phyloP scores from a whole-genome alignment of 2,329 filamentous ascomycete genomes.

The Ophiostoma angusticollis region DNA sequence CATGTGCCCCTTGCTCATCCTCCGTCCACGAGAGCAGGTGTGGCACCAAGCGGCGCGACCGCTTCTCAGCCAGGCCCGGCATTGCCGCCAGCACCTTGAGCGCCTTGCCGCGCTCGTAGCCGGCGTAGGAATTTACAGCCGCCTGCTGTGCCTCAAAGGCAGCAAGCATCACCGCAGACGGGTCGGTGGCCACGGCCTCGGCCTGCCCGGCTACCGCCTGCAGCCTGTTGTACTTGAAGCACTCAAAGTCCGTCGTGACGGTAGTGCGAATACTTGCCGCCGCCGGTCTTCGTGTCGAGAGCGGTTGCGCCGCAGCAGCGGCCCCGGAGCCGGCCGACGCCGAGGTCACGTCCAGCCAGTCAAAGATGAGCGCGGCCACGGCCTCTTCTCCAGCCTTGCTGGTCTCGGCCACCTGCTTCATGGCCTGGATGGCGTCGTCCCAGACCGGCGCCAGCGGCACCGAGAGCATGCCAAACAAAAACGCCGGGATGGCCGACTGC shows the following conservation, averaged over 20 bases:
- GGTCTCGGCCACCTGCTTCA: conserved; percentile 61
- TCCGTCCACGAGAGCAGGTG: conserved; percentile 72
- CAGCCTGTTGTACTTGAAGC: conserved; percentile 57
- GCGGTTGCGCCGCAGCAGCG: conserved; percentile 22
- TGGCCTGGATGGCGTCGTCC: conserved; percentile 65
- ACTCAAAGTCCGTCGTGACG: conserved; percentile 65
- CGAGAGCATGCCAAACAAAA: conserved; percentile 80
- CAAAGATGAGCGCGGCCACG: conserved; percentile 59
- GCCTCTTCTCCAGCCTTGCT: conserved; percentile 55
- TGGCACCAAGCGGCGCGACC: conserved; percentile 73
- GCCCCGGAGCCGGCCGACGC: conserved; percentile 40
- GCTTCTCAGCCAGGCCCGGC: conserved; percentile 70
- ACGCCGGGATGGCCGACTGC: conserved; percentile 60
- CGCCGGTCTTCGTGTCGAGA: conserved; percentile 10
- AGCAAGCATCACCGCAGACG: conserved; percentile 45
- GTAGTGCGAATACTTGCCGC: conserved; percentile 8
- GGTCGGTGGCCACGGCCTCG: conserved; percentile 38
- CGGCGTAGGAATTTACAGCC: conserved; percentile 34
- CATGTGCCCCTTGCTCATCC: conserved; percentile 28
- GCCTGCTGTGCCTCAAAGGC: conserved; percentile 54
- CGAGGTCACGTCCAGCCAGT: conserved; percentile 57
- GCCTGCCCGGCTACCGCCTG: conserved; percentile 37
- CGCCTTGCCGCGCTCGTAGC: conserved; percentile 59
- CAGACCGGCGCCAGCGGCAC: conserved; percentile 75
- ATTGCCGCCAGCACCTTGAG: conserved; percentile 63